A percentile compares a stretch with the other conserved stretches of the same genome.
These are phyloP conservation scores for Austroboletus eburneus DNA, from an alignment of 768 basidiomycete species.

Conservation along the genomic window DNA sequence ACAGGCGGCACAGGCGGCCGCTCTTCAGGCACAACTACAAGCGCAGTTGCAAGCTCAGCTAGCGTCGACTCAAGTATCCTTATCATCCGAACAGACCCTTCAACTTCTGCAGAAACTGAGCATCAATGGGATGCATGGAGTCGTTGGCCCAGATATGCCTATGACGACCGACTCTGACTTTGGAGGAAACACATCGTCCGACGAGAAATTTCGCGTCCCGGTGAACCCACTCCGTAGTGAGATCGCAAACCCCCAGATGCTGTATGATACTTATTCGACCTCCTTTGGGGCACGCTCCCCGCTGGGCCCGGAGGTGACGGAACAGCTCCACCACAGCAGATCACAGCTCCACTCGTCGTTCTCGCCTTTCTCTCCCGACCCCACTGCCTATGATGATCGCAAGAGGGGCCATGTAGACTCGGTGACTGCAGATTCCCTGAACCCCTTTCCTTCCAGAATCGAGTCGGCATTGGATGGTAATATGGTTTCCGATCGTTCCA, in stretches of 20 bases:
- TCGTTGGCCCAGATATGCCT: conserved; percentile 8
- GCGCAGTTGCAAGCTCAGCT: conserved; percentile 34
- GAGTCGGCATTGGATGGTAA: conserved; percentile 39
- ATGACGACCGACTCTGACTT: conserved; percentile 8
- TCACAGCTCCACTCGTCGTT: conserved; percentile 36
- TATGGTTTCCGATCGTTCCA: conserved; percentile 30
- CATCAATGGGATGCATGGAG: conserved; percentile 35
- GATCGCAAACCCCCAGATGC: conserved; percentile 4
- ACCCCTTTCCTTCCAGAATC: conserved; percentile 51
- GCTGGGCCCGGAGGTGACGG: conserved; percentile 10
- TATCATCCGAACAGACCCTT: conserved; percentile 62
- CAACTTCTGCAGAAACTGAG: conserved; percentile 57
- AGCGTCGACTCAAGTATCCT: conserved; percentile 18
- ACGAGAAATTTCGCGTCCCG: conserved; percentile 24
- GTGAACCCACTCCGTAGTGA: conserved; percentile 20
- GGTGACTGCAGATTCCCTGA: conserved; percentile 40
- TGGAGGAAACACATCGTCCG: conserved; percentile 14
- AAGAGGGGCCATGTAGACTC: conserved; percentile 35
- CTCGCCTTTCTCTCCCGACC: conserved; percentile 80
- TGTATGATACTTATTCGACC: conserved; percentile 23
- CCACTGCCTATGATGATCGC: conserved; percentile 41
- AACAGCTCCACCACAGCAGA: conserved; percentile 18
- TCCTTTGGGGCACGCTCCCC: conserved; percentile 13
- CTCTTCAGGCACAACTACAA: conserved; percentile 49
- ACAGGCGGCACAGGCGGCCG: conserved; percentile 73